phyloP scores from a whole-genome alignment of 2,329 filamentous ascomycete species.

The Sclerotinia sclerotiorum region DNA sequence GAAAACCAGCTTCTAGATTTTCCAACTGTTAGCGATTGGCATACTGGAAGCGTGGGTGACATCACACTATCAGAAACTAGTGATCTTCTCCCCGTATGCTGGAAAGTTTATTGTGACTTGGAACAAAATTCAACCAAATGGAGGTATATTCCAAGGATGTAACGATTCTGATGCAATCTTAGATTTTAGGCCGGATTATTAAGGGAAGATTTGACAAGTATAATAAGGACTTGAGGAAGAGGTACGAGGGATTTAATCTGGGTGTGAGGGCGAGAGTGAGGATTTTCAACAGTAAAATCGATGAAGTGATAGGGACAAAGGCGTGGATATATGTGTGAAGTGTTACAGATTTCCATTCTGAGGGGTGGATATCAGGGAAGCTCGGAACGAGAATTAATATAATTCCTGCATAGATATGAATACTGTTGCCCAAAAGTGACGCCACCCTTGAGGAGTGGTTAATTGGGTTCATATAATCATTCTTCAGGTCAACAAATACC shows the following conservation, averaged over 20 bases:
- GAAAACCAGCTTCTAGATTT: constrained; percentile 6
- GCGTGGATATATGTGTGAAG: neutral
- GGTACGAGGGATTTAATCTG: neutral
- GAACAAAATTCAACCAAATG: neutral
- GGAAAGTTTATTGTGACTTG: constrained; percentile 5
- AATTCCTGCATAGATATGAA: no score
- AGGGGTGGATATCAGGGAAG: neutral
- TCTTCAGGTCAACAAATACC: no score
- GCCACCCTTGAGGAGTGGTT: no score
- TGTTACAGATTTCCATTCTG: neutral
- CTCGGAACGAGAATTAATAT: no score
- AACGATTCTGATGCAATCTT: neutral
- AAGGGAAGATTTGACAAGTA: neutral
- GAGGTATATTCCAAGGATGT: neutral
- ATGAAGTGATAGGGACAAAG: neutral
- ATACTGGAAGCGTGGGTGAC: neutral
- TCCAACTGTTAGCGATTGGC: neutral
- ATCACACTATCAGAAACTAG: neutral
- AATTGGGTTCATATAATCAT: no score
- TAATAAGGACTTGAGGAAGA: neutral
- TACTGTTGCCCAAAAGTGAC: no score
- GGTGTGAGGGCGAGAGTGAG: neutral
- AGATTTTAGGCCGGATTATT: neutral
- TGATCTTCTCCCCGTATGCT: neutral
- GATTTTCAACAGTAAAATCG: neutral